Percentiles rank a stretch among this genome's conserved stretches.
Conservation (phyloP, 495 filamentous ascomycete genomes). For the Podospora bellae-mahoneyi region DNA sequence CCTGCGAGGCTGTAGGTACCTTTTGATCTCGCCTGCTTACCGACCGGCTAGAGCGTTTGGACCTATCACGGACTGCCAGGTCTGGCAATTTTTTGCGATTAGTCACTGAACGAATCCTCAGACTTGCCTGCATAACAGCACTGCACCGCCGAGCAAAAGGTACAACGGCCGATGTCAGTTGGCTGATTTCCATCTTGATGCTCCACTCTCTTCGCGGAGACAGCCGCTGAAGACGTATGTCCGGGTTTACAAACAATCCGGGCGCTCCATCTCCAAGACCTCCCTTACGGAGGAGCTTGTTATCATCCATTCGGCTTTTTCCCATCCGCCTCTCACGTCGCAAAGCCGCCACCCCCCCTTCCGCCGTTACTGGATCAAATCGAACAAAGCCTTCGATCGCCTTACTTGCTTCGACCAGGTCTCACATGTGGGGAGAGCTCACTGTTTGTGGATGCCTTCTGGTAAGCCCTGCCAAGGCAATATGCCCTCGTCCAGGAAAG, state of each 20-base stretch:
- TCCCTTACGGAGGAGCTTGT: not conserved
- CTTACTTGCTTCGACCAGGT: not conserved
- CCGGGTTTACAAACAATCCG: not conserved
- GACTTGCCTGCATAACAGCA: not conserved
- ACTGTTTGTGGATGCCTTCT: constrained; percentile 4
- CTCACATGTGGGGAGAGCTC: not conserved
- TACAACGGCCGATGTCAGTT: not conserved
- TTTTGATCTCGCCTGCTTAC: not conserved
- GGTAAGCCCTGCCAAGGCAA: constrained; percentile 16
- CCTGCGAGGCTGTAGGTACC: not conserved
- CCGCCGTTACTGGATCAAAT: not conserved
- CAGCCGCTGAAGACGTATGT: not conserved
- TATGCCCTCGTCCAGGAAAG: not conserved
- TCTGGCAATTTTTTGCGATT: not conserved
- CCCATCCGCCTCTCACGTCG: not conserved
- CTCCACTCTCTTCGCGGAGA: not conserved
- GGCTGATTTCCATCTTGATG: not conserved
- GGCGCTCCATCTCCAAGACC: not conserved
- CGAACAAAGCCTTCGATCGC: constrained; percentile 8
- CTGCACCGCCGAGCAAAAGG: not conserved
- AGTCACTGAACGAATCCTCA: not conserved
- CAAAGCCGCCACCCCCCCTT: not conserved
- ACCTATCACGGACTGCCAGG: not conserved
- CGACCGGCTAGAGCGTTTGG: not conserved
- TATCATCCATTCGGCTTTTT: not conserved